Conservation (phyloP, 75 land plant genomes). For the Cupressus sempervirens region DNA sequence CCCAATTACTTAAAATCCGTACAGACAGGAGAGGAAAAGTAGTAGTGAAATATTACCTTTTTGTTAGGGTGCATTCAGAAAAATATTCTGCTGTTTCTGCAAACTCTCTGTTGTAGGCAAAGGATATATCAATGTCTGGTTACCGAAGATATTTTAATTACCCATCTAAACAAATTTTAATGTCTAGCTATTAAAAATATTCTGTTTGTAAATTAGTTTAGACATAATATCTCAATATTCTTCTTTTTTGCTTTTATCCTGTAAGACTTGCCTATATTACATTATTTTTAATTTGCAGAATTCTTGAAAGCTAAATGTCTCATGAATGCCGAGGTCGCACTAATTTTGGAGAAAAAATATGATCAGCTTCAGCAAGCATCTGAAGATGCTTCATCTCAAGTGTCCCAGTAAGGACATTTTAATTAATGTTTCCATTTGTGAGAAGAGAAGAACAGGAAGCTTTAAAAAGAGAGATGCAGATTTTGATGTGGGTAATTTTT, state of each 20-base stretch:
- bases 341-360: conserved; percentile 70
- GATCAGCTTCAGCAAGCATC: conserved; percentile 73
- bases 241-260: background rate
- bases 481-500: background rate
- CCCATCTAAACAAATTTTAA: background rate
- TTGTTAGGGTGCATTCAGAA: background rate
- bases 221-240: background rate
- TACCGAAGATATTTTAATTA: background rate
- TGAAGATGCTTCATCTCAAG: conserved; percentile 74
- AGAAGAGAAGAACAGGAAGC: background rate
- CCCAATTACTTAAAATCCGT: background rate
- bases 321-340: conserved; percentile 86
- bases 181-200: background rate
- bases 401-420: conserved; percentile 70
- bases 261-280: background rate
- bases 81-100: no score
- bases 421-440: background rate
- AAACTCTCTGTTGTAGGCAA: no score
- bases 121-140: background rate
- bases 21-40: background rate
- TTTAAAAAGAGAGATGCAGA: background rate
- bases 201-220: background rate
- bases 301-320: conserved; percentile 86
- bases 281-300: conserved; percentile 22
- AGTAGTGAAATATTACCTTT: no score